Base-by-base conservation (phyloP, 352 stramenopile species). In the Phytophthora pisi region DNA sequence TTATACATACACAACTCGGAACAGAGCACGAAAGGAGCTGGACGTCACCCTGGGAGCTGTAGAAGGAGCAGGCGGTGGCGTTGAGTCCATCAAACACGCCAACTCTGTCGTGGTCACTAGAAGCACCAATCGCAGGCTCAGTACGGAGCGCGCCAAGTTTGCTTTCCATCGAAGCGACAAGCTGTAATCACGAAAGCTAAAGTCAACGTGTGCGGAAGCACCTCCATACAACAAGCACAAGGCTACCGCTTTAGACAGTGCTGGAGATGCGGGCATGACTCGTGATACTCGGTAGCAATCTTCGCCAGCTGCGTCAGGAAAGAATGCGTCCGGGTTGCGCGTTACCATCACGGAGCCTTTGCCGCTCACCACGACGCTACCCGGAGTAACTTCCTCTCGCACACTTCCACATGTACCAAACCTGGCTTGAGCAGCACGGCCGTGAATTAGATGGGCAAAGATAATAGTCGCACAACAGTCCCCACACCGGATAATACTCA, bases 11-110 rank as follows among this genome's bases (percentile, higher is more conserved):
- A 20, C 30, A 36, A 36, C 0, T 40, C 11, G 34, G 34, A 15
- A 16, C 15, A 10, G 4, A 16, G 10, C 28, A 31, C 28, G 28
- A 31, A 6, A 31, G 3, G 28, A 7, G 28, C 28, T 6, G 28
- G 8, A 7, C 28, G 10, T 10, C 4, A 40, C 13, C 34, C 34
- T 93, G 84, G 2, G 79, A 88, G 51, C 77, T 84, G 72, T 93
- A 93, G 66, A 91, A 93, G 18, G 75, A 87, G 63, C 85, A 88
- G 16, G 74, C 69, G 1, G 81, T 87, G 34, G 74, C 84, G 57
- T 90, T 90, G 34, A 89, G 66, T 13, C 84, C 84, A 23, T 78
- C 57, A 18, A 69, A 77, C 20, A 86, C 69, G 10, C 24, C 51
- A 18, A 82, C 24, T 30, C 36, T 24, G 7, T 77, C 57, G 7